Base-by-base conservation (phyloP, 768 basidiomycete species). In the Gloeopeniophorella convolvens region DNA sequence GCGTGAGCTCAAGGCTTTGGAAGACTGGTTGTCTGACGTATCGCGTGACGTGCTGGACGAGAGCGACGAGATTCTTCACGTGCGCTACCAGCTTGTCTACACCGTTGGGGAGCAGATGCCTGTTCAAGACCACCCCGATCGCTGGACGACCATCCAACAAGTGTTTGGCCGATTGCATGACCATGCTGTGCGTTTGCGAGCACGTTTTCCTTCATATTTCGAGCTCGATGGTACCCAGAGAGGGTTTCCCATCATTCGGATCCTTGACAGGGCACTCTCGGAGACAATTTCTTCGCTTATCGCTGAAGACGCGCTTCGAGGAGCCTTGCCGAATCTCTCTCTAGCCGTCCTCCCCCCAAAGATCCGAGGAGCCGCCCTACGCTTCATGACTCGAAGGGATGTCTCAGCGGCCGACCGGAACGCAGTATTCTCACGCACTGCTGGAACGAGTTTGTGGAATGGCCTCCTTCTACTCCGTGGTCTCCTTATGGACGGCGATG, bases 71-170 rank as follows among this genome's bases (percentile, higher is more conserved):
- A 66, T 77, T 23, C 65, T 78, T 5, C 68, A 71, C 43, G 68
- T 71, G 34, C 65, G 68, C 0, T 76, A 78, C 55, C 75, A 77
- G 50, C 59, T 78, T 10, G 63, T 78, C 4, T 78, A 77, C 42
- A 73, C 76, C 0, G 59, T 69, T 26, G 74, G 72, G 35, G 31
- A 61, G 4, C 71, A 71, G 37, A 52, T 33, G 15, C 59, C 66
- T 0, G 42, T 75, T n/a, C 69, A 77, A 34, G 65, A 66, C 37
- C 65, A 65, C 35, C 73, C 73, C 3, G 60, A 69, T 35, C 69
- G 75, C 13, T 78, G 76, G 76, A 57, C 48, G 1, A 69, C 63
- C 4, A 63, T 64, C 0, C 72, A 76, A 52, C 62, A 70, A 10
- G 45, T 75, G 7, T 60, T 77, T 9, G 48, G 61, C 16, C 65